Evolutionary conservation across 2,329 filamentous ascomycete species (phyloP), one percentile per base, ranked within the genome.

Genomic region (Purpureocillium lavendulum): DNA sequence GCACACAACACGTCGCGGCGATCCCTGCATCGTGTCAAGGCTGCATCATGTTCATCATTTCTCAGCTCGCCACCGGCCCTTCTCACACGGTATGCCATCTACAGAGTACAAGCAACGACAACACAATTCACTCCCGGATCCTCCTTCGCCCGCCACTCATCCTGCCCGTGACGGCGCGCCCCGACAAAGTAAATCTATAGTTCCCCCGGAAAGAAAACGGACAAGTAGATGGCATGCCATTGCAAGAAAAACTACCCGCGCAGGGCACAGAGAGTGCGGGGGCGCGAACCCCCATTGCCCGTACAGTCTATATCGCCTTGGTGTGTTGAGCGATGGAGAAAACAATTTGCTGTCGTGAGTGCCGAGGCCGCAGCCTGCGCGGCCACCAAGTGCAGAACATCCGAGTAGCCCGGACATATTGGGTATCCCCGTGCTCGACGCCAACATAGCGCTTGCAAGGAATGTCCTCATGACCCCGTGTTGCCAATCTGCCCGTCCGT

Each of bases 241-340:
- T 49, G 46, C 49, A 57, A 50, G 51, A 55, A 50, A n/a, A 43
- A 55, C 54, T 49, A 55, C 50, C 53, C 49, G 51, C 49, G 48
- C 45, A 48, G 50, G 50, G 49, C 49, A 54, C 36, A 33, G 29
- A 40, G 48, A 48, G 45, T 53, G 34, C 35, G 38, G 37, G 40
- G 37, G 36, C 37, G 58, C 51, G 58, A 62, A 60, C 60, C 60
- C 52, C 52, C 46, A 51, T 55, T 52, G 49, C 56, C 59, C 57
- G 48, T 59, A 55, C 54, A 60, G 42, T 55, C 58, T 62, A 58
- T 59, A 61, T 57, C 47, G 52, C 47, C 50, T 49, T 50, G 49
- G 53, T 52, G 48, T 47, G 45, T 51, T 48, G 45, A 45, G 44
- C 35, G 39, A 45, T 40, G 41, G 44, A 43, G n/a, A 49, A n/a